Base-by-base conservation (phyloP, 2,329 filamentous ascomycete genomes). In the Aspergillus udagawae region DNA sequence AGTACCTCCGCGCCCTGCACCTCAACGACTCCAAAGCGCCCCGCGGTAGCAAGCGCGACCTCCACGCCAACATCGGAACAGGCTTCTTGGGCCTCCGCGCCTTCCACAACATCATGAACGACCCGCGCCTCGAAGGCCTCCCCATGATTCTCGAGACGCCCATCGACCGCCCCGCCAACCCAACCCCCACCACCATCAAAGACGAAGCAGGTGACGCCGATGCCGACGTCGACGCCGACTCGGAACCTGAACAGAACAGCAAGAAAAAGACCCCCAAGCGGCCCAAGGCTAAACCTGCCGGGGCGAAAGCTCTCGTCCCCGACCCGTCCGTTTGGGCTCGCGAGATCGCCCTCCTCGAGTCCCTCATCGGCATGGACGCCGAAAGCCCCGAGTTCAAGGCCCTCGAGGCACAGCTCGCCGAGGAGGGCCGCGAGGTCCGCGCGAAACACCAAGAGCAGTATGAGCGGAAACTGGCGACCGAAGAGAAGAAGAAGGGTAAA, bases 91-190 rank as follows among this genome's bases (percentile, higher is more conserved):
- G 94, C 0, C 82, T 99, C 17, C 84, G 90, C 23, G 90, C 92
- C 2, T 99, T 99, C 74, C 91, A 96, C 76, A 91, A 87, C 69
- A 78, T 99, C 58, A 88, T 97, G 80, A 97, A 97, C 73, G 86
- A 91, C 67, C 79, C 82, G 27, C 80, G 85, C 1, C 89, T 97
- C 58, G 83, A 89, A 64, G 85, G 85, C 27, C 75, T 97, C 67
- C 94, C 94, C 3, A 91, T 99, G 85, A 87, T 99, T 1, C 83
- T 99, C 7, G 94, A 99, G 79, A 99, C 94, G n/a, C 94, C 94
- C 5, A 93, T 94, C 61, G 91, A 95, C 60, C 82, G 82, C 41
- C 84, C 85, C 49, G 86, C 83, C 20, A 77, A 80, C 52, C 50
- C 60, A 61, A 59, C 67, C 59, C 56, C 66, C 38, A 48, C 51